Conservation (phyloP, 2,329 filamentous ascomycete genomes). For the Tolypocladium guangdongense region DNA sequence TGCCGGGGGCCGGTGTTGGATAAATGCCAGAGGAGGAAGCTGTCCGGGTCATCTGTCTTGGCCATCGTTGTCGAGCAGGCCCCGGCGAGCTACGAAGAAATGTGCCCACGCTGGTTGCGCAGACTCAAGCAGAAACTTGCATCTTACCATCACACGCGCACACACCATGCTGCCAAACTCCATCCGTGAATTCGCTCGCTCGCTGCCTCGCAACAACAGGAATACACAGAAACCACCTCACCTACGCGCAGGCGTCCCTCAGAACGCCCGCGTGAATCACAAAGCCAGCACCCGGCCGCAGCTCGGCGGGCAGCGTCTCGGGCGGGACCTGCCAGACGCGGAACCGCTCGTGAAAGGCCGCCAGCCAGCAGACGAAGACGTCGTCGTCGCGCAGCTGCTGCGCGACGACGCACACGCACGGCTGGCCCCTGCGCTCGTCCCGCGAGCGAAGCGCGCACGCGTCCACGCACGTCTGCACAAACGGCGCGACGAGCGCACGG, state of each 20-base stretch:
- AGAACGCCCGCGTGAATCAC: conserved; percentile 70
- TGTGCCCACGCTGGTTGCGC: neutral
- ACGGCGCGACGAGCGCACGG: conserved; percentile 67
- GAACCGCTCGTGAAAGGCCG: conserved; percentile 55
- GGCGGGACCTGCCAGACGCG: conserved; percentile 67
- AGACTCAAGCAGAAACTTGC: neutral
- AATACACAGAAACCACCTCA: too few relatives aligned
- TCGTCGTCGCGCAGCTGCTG: conserved; percentile 81
- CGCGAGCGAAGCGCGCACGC: conserved; percentile 49
- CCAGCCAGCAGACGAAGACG: conserved; percentile 76
- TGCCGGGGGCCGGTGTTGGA: neutral
- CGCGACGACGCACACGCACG: conserved; percentile 69
- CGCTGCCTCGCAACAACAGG: too few relatives aligned
- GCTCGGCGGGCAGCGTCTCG: conserved; percentile 41
- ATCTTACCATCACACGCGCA: too few relatives aligned
- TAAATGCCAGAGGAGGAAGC: neutral
- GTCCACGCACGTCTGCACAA: conserved; percentile 73
- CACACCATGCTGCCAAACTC: too few relatives aligned
- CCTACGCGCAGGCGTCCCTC: conserved; percentile 12
- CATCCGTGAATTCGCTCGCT: neutral
- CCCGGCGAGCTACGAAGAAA: neutral
- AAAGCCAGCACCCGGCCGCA: conserved; percentile 62
- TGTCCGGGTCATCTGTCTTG: neutral
- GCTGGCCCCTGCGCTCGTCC: conserved; percentile 12
- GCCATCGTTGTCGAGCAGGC: neutral